Base-by-base conservation (phyloP, 768 basidiomycete species). In the Pulveroboletus frians region DNA sequence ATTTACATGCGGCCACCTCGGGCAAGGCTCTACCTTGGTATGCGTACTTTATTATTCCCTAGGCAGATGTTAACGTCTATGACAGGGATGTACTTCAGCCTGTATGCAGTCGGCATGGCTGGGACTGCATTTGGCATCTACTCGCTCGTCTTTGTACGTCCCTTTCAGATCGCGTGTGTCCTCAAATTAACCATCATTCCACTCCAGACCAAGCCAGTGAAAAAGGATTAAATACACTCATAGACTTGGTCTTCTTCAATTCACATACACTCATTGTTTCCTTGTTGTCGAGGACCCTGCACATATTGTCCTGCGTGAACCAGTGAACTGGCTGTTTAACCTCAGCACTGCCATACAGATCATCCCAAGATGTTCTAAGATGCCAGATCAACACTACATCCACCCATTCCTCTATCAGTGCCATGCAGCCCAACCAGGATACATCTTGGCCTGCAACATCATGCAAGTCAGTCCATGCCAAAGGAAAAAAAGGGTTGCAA, bases 391-490 rank as follows among this genome's bases (percentile, higher is more conserved):
- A 8, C 30, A 26, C 30, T 5, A 30, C 34, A 21, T 8, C 5
- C 9, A 14, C 26, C 49, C 42, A 9, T 23, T 8, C 6, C 3
- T 11, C 21, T 17, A 20, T 65, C 48, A 92, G 64, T 87, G 76
- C 84, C 86, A 89, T n/a, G 87, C 71, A 23, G 83, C 84, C 89
- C 92, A 95, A 11, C 86, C 93, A 36, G 83, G 78, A 69, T 95
- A 96, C 94, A 96, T 96, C 63, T 78, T 83, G 11, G 78, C 78
- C 92, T 94, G 32, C 34, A 39, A n/a, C 26, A 27, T 13, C 35
- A 53, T 20, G 52, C 65, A 26, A 58, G 40, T 21, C 21, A 26
- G 21, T 4, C 43, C 11, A 8, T 30, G 36, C 4, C 1, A 4
- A 4, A 14, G 6, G 8, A 45, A 43, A 31, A 45, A 43, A 31